Evolutionary conservation across 768 basidiomycete genomes (phyloP).

Genomic region (Mycena epipterygia): DNA sequence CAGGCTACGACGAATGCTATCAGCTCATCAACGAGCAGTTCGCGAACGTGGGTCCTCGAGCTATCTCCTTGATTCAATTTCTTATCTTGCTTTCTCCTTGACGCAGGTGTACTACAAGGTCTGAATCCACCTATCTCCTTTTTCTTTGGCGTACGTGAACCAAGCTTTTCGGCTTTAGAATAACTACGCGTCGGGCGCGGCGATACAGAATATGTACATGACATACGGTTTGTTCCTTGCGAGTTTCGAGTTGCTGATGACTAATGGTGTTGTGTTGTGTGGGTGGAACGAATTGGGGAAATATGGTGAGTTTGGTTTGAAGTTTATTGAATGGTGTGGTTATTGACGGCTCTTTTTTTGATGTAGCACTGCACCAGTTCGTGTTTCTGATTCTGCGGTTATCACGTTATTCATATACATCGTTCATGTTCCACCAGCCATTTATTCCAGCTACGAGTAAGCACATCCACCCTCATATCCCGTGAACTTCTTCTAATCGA

Average conservation of each 20-base stretch:
- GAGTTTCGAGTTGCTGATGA: too few relatives aligned
- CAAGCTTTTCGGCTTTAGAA: too few relatives aligned
- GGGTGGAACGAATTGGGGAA: slow-evolving; percentile 54
- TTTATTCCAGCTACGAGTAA: slow-evolving; percentile 56
- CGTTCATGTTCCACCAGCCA: slow-evolving; percentile 35
- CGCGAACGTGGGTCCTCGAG: slow-evolving; percentile 47
- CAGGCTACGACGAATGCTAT: slow-evolving; percentile 50
- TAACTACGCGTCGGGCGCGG: slow-evolving; percentile 51
- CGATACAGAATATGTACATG: slow-evolving; percentile 54
- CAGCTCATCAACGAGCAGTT: slow-evolving; percentile 54
- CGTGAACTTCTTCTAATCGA: neutral
- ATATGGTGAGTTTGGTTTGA: slow-evolving; percentile 39
- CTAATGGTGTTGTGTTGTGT: too few relatives aligned
- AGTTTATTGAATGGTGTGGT: too few relatives aligned
- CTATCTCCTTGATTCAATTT: too few relatives aligned
- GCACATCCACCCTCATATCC: slow-evolving; percentile 14
- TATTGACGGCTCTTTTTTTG: too few relatives aligned
- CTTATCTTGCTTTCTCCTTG: too few relatives aligned
- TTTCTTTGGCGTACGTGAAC: too few relatives aligned
- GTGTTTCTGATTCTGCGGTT: neutral
- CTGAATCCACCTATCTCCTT: too few relatives aligned
- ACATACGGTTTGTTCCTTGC: slow-evolving; percentile 52
- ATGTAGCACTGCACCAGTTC: slow-evolving; percentile 35
- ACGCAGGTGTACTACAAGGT: slow-evolving; percentile 51
- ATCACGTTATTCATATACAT: neutral